Evolutionary conservation across 306 rosid genomes (phyloP), one percentile per base, ranked within the genome.

Genomic region (Acacia crassicarpa): DNA sequence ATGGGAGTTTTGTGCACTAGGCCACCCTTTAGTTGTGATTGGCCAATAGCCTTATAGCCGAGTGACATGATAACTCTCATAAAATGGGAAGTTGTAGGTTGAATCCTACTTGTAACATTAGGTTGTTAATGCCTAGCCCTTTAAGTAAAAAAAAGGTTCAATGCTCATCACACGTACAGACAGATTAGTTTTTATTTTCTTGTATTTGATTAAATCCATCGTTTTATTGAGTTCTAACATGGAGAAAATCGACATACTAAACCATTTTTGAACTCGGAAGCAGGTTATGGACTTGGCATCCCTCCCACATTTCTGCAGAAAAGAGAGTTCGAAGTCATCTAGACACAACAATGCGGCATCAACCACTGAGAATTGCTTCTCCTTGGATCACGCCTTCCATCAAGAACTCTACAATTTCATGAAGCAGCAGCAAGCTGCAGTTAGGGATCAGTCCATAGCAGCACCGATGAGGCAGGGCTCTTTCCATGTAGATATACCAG

Each of bases 251-350:
- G 58, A 20, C 78, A 25, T 22, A 17, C 72, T 48, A 8, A 77
- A 32, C 20, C 69, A 38, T 76, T 63, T 62, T 49, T 14, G 67
- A 83, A 86, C 75, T 72, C 77, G 67, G 69, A 25, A 68, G 74
- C 88, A 95, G 99, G 81, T 95, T 62, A 93, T 95, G 98, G 99
- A 93, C 80, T 84, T 85, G 44, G 92, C 86, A 67, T 84, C 97
- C 56, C 98, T 95, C 82, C 99, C 99, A 51, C 98, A 92, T 84
- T 95, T 95, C 65, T 93, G 98, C 83, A 86, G 87, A 80, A 92
- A 80, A 79, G 97, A 84, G 81, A 91, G 85, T 61, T 95, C 98
- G 0, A 91, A 89, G 49, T 93, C 97, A 51, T 93, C 98, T 12
- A 84, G 85, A 44, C 91, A 87, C 56, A 41, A 33, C 13, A 45